phyloP scores from a whole-genome alignment of 2,329 filamentous ascomycete species.

The Talaromyces sp. region DNA sequence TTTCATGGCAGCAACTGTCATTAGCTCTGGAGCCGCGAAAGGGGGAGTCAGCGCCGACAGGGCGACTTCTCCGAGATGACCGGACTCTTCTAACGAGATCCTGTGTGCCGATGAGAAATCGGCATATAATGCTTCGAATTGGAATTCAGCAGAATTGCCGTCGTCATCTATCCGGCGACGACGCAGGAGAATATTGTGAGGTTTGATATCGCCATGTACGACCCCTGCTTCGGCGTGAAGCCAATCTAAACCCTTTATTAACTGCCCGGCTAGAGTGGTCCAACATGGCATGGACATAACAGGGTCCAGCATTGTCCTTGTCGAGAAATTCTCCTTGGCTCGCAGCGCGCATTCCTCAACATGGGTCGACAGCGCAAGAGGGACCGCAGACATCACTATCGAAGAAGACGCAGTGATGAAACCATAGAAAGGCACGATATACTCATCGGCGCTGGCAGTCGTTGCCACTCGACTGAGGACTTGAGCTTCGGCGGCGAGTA shows the following conservation, averaged over 20 bases:
- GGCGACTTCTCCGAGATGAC: conserved; percentile 6
- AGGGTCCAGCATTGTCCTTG: conserved; percentile 43
- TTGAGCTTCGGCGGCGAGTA: conserved; percentile 40
- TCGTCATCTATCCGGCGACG: conserved; percentile 7
- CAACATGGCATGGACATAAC: conserved; percentile 38
- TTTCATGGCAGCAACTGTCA: conserved; percentile 31
- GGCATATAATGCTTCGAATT: conserved; percentile 38
- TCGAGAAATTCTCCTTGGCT: conserved; percentile 30
- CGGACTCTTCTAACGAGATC: conserved; percentile 2
- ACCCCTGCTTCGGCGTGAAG: conserved; percentile 37
- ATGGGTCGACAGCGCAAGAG: conserved; percentile 38
- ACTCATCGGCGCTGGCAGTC: conserved; percentile 26
- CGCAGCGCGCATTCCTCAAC: conserved; percentile 31
- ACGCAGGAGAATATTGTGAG: conserved; percentile 29
- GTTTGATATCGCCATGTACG: conserved; percentile 38
- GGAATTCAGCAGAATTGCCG: conserved; percentile 20
- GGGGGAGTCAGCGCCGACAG: conserved; percentile 41
- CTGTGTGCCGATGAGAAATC: conserved; percentile 43
- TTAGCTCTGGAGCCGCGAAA: conserved; percentile 43
- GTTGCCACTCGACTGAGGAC: conserved; percentile 33
- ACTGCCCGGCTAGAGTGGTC: conserved; percentile 35
- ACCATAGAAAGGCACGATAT: conserved; percentile 44
- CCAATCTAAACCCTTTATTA: conserved; percentile 41
- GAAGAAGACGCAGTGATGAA: conserved; percentile 34
- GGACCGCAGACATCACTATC: conserved; percentile 43